phyloP scores from a whole-genome alignment of 805 yeast genomes.

The Jamesozyma jinghongensis region DNA sequence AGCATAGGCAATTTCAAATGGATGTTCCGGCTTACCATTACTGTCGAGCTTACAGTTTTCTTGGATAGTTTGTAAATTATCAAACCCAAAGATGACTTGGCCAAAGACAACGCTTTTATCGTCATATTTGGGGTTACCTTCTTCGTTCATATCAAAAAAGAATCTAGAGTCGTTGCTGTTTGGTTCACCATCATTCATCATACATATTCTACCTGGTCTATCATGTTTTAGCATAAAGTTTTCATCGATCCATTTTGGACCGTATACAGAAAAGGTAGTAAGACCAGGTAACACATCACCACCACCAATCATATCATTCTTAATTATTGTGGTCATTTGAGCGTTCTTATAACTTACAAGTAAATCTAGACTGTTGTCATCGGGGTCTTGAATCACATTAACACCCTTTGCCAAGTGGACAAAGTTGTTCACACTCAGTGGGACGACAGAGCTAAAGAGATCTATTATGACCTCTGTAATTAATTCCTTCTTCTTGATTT shows the following conservation, averaged over 20 bases:
- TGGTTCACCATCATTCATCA: constrained; percentile 56
- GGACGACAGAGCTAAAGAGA: constrained; percentile 56
- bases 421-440: constrained; percentile 55
- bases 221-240: constrained; percentile 59
- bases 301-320: constrained; percentile 75
- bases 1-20: constrained; percentile 34
- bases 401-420: constrained; percentile 39
- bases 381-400: constrained; percentile 24
- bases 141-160: constrained; percentile 51
- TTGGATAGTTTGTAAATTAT: constrained; percentile 48
- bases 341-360: constrained; percentile 43
- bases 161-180: constrained; percentile 65
- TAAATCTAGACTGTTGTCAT: constrained; percentile 14
- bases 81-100: constrained; percentile 60
- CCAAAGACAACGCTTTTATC: constrained; percentile 71
- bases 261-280: constrained; percentile 76
- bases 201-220: constrained; percentile 57
- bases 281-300: constrained; percentile 74
- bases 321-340: constrained; percentile 64
- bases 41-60: constrained; percentile 36
- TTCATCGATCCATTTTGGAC: constrained; percentile 67
- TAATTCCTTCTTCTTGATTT: constrained; percentile 5
- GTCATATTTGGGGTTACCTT: constrained; percentile 41
- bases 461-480: constrained; percentile 42
- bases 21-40: constrained; percentile 31